Base-by-base conservation (phyloP, 1,284 basidiomycete genomes). In the Apiotrichum siamense region DNA sequence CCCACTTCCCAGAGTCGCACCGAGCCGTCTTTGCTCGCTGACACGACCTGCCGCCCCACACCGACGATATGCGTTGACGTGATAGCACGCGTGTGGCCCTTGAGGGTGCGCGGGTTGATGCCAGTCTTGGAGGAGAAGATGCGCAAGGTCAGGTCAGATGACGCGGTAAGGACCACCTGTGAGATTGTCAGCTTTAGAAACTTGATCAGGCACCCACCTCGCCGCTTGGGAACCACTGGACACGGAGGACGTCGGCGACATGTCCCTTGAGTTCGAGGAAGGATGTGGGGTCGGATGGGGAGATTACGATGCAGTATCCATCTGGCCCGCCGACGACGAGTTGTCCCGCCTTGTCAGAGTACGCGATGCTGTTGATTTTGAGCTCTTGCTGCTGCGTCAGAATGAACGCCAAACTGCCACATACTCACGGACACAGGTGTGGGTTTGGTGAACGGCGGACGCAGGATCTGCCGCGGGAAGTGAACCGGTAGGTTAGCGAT, bases 1-100 rank as follows among this genome's bases (percentile, higher is more conserved):
- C 80, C 77, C 3, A 88, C 81, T 60, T 89, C 85, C 87, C 87
- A 92, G 4, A 87, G 73, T 25, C 84, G 77, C 20, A 88, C 66
- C 0, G 83, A 84, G 2, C 82, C 81, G 64, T 91, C 88, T 49
- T 81, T 79, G 6, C 81, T 79, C 1, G 64, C 72, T 4, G 75
- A 74, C 2, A 90, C 62, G 13, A 90, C 72, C 58, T 83, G 82
- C 26, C 80, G 77, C 0, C 87, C 85, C 0, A 80, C 74, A 0
- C 80, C 79, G 32, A 88, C 70, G 55, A 88, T 85, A 3, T 75
- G 79, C 0, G 80, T 79, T 4, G 78, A 77, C 0, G 73, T 68
- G 15, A 77, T 65, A 0, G 81, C 77, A 2, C 85, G 79, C 2
- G 78, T 81, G 65, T 92, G 88, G 0, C 82, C 86, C 48, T 78